Percentiles rank a stretch among this genome's conserved stretches.
Conservation (phyloP, 176 grass and related monocot species). For the Chloris gayana region DNA sequence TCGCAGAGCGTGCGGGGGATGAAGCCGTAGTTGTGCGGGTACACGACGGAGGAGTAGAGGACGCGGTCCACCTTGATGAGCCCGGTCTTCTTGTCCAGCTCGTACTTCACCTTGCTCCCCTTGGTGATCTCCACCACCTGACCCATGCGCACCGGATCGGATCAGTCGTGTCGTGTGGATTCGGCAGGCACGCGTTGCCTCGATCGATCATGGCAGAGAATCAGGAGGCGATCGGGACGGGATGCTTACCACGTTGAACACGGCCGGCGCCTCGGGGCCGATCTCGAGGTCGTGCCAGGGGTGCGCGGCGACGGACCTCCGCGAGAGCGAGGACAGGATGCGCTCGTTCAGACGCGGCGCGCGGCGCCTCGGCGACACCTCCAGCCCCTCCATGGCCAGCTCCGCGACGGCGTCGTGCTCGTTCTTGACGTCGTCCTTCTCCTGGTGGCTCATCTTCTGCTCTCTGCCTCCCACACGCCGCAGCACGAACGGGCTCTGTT, state of each 20-base stretch:
- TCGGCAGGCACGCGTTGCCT: background rate
- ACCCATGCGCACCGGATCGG: background rate
- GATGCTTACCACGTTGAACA: conserved; percentile 84
- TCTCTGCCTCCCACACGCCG: background rate
- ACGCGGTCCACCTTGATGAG: conserved; percentile 91
- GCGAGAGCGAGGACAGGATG: conserved; percentile 81
- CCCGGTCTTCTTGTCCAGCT: conserved; percentile 97
- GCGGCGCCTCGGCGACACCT: conserved; percentile 19
- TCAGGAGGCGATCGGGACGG: background rate
- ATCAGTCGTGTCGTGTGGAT: background rate
- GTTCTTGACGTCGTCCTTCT: conserved; percentile 27
- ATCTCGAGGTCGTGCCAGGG: conserved; percentile 98
- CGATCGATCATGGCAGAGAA: background rate
- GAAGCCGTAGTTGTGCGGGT: conserved; percentile 97
- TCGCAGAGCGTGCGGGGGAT: conserved; percentile 90
- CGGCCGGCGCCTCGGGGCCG: conserved; percentile 75
- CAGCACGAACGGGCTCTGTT: background rate
- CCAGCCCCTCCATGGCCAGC: background rate
- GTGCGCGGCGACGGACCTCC: conserved; percentile 95
- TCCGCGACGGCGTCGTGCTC: conserved; percentile 14
- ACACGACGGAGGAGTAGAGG: conserved; percentile 90
- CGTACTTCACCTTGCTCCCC: conserved; percentile 98
- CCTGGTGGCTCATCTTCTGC: background rate
- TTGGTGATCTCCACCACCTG: conserved; percentile 92
- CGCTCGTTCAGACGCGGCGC: conserved; percentile 80